Evolutionary conservation across 2,329 filamentous ascomycete species (phyloP).

Genomic region (Zopfia rhizophila): DNA sequence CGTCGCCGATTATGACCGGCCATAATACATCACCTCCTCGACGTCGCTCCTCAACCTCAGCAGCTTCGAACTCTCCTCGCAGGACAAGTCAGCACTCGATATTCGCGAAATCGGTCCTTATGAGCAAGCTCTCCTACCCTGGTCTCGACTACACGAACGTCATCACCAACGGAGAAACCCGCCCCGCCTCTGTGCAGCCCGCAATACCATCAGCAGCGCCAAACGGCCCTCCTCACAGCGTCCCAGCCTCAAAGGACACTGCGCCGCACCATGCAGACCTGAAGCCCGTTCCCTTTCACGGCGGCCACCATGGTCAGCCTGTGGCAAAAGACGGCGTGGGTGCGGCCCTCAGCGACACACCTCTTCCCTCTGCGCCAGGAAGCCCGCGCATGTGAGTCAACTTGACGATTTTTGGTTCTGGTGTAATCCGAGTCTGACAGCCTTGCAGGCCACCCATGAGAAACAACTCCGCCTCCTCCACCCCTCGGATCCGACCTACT

Average conservation of each 20-base stretch:
- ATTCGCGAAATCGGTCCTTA: conserved; percentile 62
- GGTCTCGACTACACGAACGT: conserved; percentile 30
- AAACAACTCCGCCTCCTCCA: conserved; percentile 79
- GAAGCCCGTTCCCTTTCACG: conserved; percentile 39
- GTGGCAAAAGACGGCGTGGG: conserved; percentile 58
- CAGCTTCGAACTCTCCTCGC: conserved; percentile 26
- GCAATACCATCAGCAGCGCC: conserved; percentile 20
- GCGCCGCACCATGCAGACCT: conserved; percentile 35
- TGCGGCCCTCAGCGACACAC: conserved; percentile 69
- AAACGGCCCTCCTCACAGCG: conserved; percentile 30
- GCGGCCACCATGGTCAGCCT: conserved; percentile 24
- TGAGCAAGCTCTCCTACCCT: conserved; percentile 51
- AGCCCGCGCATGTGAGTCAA: conserved; percentile 69
- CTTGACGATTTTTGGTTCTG: conserved; percentile 14
- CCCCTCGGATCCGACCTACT: conserved; percentile 86
- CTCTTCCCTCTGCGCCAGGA: conserved; percentile 68
- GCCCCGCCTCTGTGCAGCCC: conserved; percentile 32
- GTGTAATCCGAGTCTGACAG: conserved; percentile 30
- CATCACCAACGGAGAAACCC: conserved; percentile 28
- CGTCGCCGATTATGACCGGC: conserved; percentile 12
- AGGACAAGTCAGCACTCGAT: conserved; percentile 59
- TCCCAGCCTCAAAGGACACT: conserved; percentile 34
- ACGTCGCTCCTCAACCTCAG: conserved; percentile 33
- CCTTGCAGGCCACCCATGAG: conserved; percentile 69
- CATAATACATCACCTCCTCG: conserved; percentile 17